Evolutionary conservation across 1,284 basidiomycete genomes (phyloP), one percentile per base, ranked within the genome.

Genomic region (Cryptococcus deneoformans): DNA sequence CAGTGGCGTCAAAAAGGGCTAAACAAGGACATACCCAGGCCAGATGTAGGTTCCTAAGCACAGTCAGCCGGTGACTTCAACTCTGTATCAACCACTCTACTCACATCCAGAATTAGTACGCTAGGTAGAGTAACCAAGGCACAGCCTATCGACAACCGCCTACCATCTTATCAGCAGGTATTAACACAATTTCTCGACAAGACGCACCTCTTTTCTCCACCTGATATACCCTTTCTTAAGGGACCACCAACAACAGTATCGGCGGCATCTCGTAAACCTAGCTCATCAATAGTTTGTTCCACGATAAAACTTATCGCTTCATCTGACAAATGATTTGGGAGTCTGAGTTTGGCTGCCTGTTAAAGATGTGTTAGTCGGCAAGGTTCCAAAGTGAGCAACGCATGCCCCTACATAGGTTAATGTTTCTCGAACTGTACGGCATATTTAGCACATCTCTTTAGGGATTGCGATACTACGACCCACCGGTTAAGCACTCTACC

Each of bases 121-220:
- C 90, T 89, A 0, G 90, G 90, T 38, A 84, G 80, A 0, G 88
- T 86, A 52, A 93, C 87, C 29, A 92, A 80, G 67, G 91, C 88
- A 54, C 91, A 81, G 7, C 91, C 90, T 58, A 94, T 92, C 53
- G 85, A 88, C 14, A 94, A 85, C 45, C 91, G 81, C 45, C 77
- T 68, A 39, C 6, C 9, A 24, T n/a, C 6, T 34, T n/a, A 37
- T 51, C 42, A 44, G 39, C 24, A 34, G 20, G 12, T 10, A 24
- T 42, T 29, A 1, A 4, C 20, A 49, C 53, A 39, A 12, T 44
- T 4, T 36, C 7, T 24, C 6, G 11, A 36, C 11, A 36, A 37
- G 10, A 55, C 66, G 34, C 37, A 69, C 66, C 89, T 82, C 80
- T 88, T 88, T 76, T 93, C 90, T 20, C 90, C 90, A 12, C 90